Conservation (phyloP, 2,329 filamentous ascomycete genomes). For the Didymella pinodella region DNA sequence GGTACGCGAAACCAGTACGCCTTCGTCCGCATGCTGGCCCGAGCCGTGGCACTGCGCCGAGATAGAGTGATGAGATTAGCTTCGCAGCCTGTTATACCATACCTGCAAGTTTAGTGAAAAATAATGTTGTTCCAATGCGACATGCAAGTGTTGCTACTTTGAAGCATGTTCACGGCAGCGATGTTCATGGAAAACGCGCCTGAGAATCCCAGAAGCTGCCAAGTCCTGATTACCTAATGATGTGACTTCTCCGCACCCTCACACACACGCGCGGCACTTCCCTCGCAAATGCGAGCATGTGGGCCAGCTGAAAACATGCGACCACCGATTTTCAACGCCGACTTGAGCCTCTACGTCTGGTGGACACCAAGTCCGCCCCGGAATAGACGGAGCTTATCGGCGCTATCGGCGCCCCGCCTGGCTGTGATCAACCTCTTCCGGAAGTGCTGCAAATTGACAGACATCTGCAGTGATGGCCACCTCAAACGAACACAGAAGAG, state of each 20-base stretch:
- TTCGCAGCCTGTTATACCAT: background rate
- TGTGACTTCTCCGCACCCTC: slow-evolving; percentile 12
- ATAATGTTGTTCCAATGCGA: background rate
- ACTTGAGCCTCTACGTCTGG: slow-evolving; percentile 5
- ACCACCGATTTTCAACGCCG: background rate
- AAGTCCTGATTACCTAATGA: slow-evolving; percentile 13
- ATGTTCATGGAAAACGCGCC: background rate
- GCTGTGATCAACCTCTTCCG: background rate
- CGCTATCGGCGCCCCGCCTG: slow-evolving; percentile 16
- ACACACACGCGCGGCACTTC: slow-evolving; percentile 3
- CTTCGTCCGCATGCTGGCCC: background rate
- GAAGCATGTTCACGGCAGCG: background rate
- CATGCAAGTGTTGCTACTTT: background rate
- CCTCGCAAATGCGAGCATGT: slow-evolving; percentile 3
- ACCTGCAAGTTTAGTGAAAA: background rate
- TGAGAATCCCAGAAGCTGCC: background rate
- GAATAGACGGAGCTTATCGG: slow-evolving; percentile 14
- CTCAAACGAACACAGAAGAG: slow-evolving; percentile 32
- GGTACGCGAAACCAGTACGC: background rate
- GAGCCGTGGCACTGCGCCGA: background rate
- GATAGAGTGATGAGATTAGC: background rate
- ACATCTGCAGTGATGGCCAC: slow-evolving; percentile 27
- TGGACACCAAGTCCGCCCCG: slow-evolving; percentile 2
- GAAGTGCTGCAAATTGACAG: slow-evolving; percentile 11
- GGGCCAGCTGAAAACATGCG: slow-evolving; percentile 1